Conservation (phyloP, 2,329 filamentous ascomycete genomes). For the Colletotrichum spaethianum region DNA sequence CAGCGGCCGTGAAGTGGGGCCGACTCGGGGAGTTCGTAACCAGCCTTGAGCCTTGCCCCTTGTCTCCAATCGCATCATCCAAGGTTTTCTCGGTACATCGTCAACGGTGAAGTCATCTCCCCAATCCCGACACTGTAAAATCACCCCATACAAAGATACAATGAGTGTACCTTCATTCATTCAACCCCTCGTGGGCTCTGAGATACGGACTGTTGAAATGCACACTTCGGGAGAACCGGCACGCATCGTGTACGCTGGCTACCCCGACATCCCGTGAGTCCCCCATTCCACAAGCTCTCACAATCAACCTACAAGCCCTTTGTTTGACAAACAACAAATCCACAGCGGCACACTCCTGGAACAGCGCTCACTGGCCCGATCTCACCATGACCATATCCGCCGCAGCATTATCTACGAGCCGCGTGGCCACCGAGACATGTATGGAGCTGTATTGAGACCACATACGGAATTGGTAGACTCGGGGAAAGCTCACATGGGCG, state of each 20-base stretch:
- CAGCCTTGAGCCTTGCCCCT: not conserved
- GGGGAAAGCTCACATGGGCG: constrained; percentile 38
- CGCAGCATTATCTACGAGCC: constrained; percentile 36
- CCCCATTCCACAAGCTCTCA: not conserved
- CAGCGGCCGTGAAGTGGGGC: constrained; percentile 20
- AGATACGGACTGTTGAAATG: constrained; percentile 52
- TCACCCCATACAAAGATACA: not conserved
- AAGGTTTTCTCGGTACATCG: not conserved
- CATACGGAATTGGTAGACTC: constrained; percentile 31
- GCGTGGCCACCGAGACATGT: constrained; percentile 41
- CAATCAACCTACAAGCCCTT: not conserved
- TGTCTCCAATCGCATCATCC: not conserved
- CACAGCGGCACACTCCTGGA: constrained; percentile 55
- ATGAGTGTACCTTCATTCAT: constrained; percentile 32
- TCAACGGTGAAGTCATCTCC: not conserved
- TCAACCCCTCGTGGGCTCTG: not conserved
- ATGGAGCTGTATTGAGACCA: constrained; percentile 32
- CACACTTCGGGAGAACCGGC: constrained; percentile 66
- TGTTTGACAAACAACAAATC: not conserved
- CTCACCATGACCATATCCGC: constrained; percentile 30
- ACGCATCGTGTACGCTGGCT: constrained; percentile 59
- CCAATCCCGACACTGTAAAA: no score
- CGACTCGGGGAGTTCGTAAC: not conserved
- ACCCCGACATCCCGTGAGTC: constrained; percentile 49
- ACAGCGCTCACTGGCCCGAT: constrained; percentile 48